Evolutionary conservation across 208 protist genomes (phyloP).

Genomic region (Leishmania mexicana): DNA sequence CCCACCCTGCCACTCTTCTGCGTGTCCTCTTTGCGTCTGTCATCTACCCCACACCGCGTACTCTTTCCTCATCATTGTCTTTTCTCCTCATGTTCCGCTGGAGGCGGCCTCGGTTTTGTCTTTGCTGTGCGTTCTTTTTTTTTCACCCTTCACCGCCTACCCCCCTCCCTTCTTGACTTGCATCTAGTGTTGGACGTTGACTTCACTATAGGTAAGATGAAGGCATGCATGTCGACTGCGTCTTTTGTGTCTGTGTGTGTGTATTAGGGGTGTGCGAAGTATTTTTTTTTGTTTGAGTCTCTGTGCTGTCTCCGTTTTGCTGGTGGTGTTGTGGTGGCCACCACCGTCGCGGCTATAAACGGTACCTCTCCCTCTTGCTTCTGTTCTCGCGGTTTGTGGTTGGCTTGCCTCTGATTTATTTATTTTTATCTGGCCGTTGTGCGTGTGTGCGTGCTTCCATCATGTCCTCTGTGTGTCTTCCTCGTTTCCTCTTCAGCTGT

Average conservation of each 20-base stretch:
- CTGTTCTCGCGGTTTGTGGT: background rate
- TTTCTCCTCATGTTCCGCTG: background rate
- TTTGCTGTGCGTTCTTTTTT: constrained; percentile 3
- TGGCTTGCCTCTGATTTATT: background rate
- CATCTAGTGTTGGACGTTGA: background rate
- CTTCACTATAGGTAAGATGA: background rate
- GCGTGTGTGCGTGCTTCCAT: background rate
- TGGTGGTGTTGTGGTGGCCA: background rate
- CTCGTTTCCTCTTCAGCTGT: background rate
- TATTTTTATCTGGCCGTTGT: background rate
- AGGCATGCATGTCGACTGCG: background rate
- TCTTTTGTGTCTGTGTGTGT: constrained; percentile 9
- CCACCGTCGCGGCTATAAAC: background rate
- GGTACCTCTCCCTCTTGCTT: background rate
- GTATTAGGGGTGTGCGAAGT: background rate
- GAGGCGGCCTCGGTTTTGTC: background rate
- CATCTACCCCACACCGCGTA: background rate
- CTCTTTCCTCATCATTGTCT: background rate
- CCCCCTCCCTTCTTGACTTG: background rate
- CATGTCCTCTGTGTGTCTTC: background rate
- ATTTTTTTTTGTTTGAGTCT: background rate
- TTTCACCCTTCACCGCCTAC: background rate
- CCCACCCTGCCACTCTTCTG: background rate
- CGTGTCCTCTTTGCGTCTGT: background rate
- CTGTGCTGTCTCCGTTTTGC: background rate